A percentile compares a stretch with the other conserved stretches of the same genome.
Conservation (phyloP, 2,329 filamentous ascomycete genomes). For the Fusarium agapanthi region DNA sequence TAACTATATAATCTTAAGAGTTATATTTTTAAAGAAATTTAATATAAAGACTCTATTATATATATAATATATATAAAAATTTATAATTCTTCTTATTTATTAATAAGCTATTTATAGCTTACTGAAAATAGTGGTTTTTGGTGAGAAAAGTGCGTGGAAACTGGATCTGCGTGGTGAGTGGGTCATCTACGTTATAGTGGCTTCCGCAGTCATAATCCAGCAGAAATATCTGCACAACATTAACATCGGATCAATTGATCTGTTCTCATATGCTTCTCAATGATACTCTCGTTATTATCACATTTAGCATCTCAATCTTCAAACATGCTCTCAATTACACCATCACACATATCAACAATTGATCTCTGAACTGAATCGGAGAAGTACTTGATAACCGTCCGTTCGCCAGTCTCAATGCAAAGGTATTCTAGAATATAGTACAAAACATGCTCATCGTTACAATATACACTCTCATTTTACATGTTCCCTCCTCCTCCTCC, state of each 20-base stretch:
- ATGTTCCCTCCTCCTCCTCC: slow-evolving; percentile 1
- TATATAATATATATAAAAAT: no score
- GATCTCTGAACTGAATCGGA: slow-evolving; percentile 26
- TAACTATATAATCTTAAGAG: no score
- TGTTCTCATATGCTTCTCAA: no score
- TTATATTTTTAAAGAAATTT: no score
- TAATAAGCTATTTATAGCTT: no score
- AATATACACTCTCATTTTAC: slow-evolving; percentile 42
- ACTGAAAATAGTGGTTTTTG: no score
- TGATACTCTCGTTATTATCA: neutral
- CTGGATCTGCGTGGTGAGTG: no score
- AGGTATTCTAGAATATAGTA: slow-evolving; percentile 40
- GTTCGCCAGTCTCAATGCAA: slow-evolving; percentile 37
- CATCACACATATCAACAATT: neutral
- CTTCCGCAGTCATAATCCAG: neutral
- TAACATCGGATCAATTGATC: neutral
- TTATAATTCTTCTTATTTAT: no score
- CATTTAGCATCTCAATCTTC: no score
- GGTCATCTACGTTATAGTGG: no score
- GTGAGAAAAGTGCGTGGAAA: no score
- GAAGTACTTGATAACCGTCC: slow-evolving; percentile 31
- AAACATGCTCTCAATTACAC: neutral
- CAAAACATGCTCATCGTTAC: slow-evolving; percentile 44
- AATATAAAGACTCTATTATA: no score
- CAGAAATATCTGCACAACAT: neutral